Percentiles rank a stretch among this genome's conserved stretches.
phyloP scores from a whole-genome alignment of 352 stramenopile species.

The Phytophthora macrochlamydospora region DNA sequence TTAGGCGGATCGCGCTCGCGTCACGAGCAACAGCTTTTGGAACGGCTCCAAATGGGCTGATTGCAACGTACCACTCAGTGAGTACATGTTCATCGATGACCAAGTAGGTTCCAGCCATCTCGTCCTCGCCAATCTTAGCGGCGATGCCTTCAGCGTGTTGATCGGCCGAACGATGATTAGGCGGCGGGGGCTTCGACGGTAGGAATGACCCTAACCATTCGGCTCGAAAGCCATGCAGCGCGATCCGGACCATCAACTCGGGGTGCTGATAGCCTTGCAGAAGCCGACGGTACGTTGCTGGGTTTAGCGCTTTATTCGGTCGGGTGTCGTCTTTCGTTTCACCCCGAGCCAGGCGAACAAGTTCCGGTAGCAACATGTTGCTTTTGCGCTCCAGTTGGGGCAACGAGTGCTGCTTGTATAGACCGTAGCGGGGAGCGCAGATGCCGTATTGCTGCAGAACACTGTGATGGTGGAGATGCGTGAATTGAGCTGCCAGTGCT shows the following conservation, averaged over 20 bases:
- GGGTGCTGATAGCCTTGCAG: not conserved
- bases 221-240: not conserved
- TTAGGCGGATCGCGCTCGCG: not conserved
- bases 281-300: not conserved
- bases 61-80: not conserved
- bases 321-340: not conserved
- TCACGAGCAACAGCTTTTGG: not conserved
- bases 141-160: too few relatives aligned
- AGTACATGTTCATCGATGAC: not conserved
- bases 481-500: too few relatives aligned
- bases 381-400: not conserved
- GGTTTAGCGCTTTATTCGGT: not conserved
- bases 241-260: not conserved
- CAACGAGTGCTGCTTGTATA: not conserved
- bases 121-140: not conserved
- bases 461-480: too few relatives aligned
- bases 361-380: not conserved
- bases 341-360: not conserved
- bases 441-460: not conserved
- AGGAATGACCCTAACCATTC: not conserved
- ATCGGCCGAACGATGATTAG: not conserved
- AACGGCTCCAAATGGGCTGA: conserved; percentile 3
- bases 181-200: too few relatives aligned
- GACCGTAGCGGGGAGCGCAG: not conserved
- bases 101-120: not conserved